Percentiles rank a stretch among this genome's conserved stretches.
These are phyloP conservation scores for Papilionanthe hybrid DNA, from an alignment of 116 monocot species.

Conservation along the genomic window DNA sequence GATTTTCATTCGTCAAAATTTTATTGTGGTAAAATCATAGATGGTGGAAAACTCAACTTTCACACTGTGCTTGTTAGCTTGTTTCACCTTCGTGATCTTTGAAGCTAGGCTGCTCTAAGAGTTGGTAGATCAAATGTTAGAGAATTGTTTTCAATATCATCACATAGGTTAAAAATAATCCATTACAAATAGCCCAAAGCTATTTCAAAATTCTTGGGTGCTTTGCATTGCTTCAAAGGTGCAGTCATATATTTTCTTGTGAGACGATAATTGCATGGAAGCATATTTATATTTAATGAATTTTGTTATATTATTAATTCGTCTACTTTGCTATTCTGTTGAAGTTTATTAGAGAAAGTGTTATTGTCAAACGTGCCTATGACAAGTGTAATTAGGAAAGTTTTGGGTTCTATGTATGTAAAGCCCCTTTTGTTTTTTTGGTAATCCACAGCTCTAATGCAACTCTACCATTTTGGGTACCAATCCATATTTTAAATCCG, in stretches of 20 bases:
- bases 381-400: no score
- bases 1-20: background rate
- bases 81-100: background rate
- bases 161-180: background rate
- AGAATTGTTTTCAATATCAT: background rate
- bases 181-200: background rate
- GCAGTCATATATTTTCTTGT: no score
- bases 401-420: no score
- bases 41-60: background rate
- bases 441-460: constrained; percentile 70
- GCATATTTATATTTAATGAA: no score
- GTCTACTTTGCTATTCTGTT: no score
- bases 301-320: no score
- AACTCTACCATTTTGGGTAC: constrained; percentile 97
- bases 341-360: no score
- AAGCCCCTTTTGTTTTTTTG: background rate
- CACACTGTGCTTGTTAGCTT: background rate
- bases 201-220: background rate
- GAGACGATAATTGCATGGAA: no score
- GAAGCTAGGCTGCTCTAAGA: background rate
- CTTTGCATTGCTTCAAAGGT: no score
- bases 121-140: background rate
- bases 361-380: no score
- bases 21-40: background rate
- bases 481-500: constrained; percentile 91